Evolutionary conservation across 2,329 filamentous ascomycete genomes (phyloP), one percentile per base, ranked within the genome.

Genomic region (Pestalotiopsis sp.): DNA sequence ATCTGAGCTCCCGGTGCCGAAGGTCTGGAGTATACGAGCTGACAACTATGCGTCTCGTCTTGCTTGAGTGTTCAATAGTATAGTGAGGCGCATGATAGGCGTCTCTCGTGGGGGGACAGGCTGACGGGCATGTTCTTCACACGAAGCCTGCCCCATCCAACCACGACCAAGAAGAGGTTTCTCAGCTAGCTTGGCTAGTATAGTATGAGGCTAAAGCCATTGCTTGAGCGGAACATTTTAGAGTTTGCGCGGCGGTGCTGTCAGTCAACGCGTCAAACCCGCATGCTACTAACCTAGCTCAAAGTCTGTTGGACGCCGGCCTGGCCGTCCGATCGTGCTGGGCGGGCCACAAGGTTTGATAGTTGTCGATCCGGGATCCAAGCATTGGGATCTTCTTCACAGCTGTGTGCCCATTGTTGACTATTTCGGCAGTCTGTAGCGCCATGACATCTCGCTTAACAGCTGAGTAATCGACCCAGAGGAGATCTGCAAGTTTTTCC

Each of bases 211-310:
- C 45, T 52, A n/a, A n/a, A 52, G 45, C 20, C 45, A 52, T 11
- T 60, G 25, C 23, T 36, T 23, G 57, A 17, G 25, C 57, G 57
- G 31, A 60, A 60, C 23, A 20, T 36, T 36, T 66, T 66, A 56
- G 49, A 40, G 45, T 66, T 56, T 57, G 45, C 14, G 23, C 20
- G 52, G 49, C n/a, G 20, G 63, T 58, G 13, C 63, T 66, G 63
- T 66, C 63, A 66, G 63, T 66, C 63, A 57, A 66, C 31, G 63
- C 63, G 63, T 66, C 63, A 66, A 58, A 66, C 63, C 63, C 63
- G 45, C 45, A 36, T 66, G 49, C 27, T 52, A 52, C 45, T 57
- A 25, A 13, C 52, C 38, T 40, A 62, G 59, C 14, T 36, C 31
- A 36, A 40, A 62, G 31, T 40, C 27, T 23, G 25, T 17, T 59